These are phyloP conservation scores for Umbelopsis sp. DNA, from an alignment of 192 early-diverging fungal species.

Conservation along the genomic window DNA sequence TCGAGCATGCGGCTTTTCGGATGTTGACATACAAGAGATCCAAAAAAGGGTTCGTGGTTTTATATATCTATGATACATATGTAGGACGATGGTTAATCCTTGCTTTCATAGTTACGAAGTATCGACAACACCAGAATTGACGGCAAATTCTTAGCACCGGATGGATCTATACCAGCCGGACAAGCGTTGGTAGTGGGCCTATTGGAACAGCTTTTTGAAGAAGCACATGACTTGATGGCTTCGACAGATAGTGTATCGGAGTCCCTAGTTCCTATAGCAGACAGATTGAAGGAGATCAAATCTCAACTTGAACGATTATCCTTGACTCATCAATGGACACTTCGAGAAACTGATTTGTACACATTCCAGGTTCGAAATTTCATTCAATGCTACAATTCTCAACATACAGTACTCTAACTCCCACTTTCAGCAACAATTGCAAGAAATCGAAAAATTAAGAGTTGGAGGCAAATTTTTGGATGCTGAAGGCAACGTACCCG, in stretches of 20 bases:
- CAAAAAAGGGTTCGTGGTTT: conserved; percentile 60
- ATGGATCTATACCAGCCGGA: conserved; percentile 75
- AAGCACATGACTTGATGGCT: conserved; percentile 66
- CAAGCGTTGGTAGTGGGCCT: conserved; percentile 83
- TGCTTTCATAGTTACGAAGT: conserved; percentile 45
- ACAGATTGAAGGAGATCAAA: conserved; percentile 69
- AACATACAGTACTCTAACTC: neutral
- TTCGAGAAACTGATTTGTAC: conserved; percentile 80
- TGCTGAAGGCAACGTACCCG: conserved; percentile 61
- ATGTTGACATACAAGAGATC: conserved; percentile 49
- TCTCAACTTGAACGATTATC: conserved; percentile 73
- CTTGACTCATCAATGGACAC: conserved; percentile 75
- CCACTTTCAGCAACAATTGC: conserved; percentile 61
- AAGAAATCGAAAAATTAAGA: conserved; percentile 81
- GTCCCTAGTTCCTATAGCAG: conserved; percentile 30
- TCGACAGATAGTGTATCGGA: conserved; percentile 38
- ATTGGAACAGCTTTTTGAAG: conserved; percentile 80
- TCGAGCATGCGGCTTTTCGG: conserved; percentile 27
- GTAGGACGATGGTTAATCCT: neutral
- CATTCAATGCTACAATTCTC: neutral
- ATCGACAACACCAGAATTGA: conserved; percentile 80
- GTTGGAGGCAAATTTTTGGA: conserved; percentile 85
- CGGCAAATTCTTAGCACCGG: conserved; percentile 73
- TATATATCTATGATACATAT: neutral
- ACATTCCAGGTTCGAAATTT: conserved; percentile 55